Evolutionary conservation across 345 rosid genomes (phyloP).

Genomic region (Gossypium stocksii): DNA sequence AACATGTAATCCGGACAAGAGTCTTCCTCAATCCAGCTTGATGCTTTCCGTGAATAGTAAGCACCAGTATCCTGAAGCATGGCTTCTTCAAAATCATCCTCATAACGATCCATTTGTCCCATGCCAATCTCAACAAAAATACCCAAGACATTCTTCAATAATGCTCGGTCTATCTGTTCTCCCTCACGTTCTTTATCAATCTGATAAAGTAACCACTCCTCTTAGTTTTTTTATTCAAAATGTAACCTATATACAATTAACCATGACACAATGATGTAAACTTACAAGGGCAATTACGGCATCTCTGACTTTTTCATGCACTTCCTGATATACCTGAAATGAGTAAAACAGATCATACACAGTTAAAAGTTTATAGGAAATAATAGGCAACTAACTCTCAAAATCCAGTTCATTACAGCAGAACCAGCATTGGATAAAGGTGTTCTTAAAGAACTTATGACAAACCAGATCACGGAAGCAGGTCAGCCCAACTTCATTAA

Average conservation of each 20-base stretch:
- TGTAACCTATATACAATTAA: background rate
- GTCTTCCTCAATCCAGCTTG: constrained; percentile 74
- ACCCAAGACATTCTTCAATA: constrained; percentile 71
- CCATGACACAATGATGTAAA: constrained; percentile 5
- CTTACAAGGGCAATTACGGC: constrained; percentile 71
- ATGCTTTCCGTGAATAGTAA: constrained; percentile 85
- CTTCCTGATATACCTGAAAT: constrained; percentile 54
- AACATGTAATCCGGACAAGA: constrained; percentile 83
- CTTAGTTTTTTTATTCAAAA: background rate
- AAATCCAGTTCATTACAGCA: background rate
- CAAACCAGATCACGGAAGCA: constrained; percentile 78
- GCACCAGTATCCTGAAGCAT: constrained; percentile 68
- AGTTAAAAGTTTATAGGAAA: background rate
- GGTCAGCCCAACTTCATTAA: constrained; percentile 74
- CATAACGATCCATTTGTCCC: constrained; percentile 61
- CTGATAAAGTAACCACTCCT: constrained; percentile 29
- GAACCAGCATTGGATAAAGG: background rate
- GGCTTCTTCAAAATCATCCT: constrained; percentile 68
- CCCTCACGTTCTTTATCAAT: constrained; percentile 89
- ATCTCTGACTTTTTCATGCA: constrained; percentile 54
- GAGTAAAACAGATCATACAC: background rate
- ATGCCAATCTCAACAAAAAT: constrained; percentile 89
- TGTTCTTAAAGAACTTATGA: constrained; percentile 3
- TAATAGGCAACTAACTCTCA: background rate
- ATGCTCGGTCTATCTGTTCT: constrained; percentile 75